phyloP scores from a whole-genome alignment of 441 rosid species.

The Gossypium aridum region DNA sequence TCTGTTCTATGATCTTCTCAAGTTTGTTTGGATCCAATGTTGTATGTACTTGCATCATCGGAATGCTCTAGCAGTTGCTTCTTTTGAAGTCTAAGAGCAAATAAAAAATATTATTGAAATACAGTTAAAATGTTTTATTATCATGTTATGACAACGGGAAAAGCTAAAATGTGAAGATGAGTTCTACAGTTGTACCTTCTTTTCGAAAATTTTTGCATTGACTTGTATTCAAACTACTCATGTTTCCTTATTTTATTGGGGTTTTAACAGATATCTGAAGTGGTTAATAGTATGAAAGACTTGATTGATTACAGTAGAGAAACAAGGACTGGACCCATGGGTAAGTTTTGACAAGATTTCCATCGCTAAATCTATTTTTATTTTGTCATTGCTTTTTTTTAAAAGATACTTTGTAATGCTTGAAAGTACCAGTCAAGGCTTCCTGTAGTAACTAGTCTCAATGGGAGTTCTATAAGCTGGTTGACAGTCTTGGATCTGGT shows the following conservation, averaged over 20 bases:
- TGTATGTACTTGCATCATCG: not conserved
- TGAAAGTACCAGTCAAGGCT: not conserved
- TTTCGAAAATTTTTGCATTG: not conserved
- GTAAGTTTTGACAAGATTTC: slow-evolving; percentile 37
- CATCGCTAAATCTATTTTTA: not conserved
- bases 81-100: not conserved
- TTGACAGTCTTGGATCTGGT: not conserved
- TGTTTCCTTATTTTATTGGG: not conserved
- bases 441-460: not conserved
- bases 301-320: slow-evolving; percentile 93
- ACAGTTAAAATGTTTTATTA: not conserved
- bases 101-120: not conserved
- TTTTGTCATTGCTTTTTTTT: not conserved
- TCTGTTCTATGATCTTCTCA: not conserved
- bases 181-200: not conserved
- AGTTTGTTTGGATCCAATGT: not conserved
- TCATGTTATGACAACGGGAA: not conserved
- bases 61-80: not conserved
- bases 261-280: slow-evolving; percentile 88
- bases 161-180: not conserved
- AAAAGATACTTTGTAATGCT: not conserved
- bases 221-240: not conserved
- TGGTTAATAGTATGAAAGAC: slow-evolving; percentile 98
- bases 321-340: slow-evolving; percentile 90
- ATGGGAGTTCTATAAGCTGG: not conserved